Evolutionary conservation across 2,329 filamentous ascomycete genomes (phyloP), one percentile per base, ranked within the genome.

Genomic region (Gyromitra esculenta): DNA sequence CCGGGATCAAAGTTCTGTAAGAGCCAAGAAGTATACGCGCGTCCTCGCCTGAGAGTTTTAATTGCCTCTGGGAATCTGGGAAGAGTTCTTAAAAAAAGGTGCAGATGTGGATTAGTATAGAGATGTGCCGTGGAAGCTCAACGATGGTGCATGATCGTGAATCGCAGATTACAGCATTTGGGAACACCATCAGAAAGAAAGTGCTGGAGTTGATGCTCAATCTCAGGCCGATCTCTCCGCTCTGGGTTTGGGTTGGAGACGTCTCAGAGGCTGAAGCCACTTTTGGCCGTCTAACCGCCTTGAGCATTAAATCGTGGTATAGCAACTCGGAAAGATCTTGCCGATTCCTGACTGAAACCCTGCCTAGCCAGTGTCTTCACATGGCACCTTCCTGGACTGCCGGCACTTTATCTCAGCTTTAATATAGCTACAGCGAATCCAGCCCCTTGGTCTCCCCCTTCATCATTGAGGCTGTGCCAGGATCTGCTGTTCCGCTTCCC

Each of bases 1-100:
- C 48, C 68, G 68, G 35, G 45, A 64, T 60, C 13, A 56, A 48
- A 21, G 60, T 37, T 37, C 25, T 41, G 21, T 65, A 54, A 45
- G 13, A 45, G 48, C 59, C 57, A 71, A 65, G 59, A 64, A 7
- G 57, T 71, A 59, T 65, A 72, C 69, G 69, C 68, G 68, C 69
- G 69, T 65, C 69, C 59, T 59, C 50, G 68, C 35, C 13, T 37
- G 50, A 31, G 45, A 11, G 13, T 41, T 56, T 35, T 37, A 21
- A 43, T 43, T 60, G 5, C 11, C 25, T 50, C 41, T 21, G 56
- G 56, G 25, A 18, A 18, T 50, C 41, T 37, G 56, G 56, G 25
- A 18, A 18, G 13, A 37, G 13, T 52, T 52, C 41, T 52, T 45
- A 9, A 11, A 68, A 31, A 39, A 25, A 21, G 21, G 31, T 56